A percentile compares a stretch with the other conserved stretches of the same genome.
phyloP scores from a whole-genome alignment of 306 rosid species.

The Fagus crenata region DNA sequence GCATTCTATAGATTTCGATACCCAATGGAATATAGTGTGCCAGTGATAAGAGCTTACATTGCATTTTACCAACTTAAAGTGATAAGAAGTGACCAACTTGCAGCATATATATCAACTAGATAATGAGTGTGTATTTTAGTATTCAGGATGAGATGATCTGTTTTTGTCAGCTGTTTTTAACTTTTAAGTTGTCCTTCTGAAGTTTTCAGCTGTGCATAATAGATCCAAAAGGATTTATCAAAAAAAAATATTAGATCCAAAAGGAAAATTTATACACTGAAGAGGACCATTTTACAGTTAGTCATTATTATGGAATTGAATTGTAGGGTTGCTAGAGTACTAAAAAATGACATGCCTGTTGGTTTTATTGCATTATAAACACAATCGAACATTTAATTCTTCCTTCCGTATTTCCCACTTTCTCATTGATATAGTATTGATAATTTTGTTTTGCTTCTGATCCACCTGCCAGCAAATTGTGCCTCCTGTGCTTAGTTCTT shows the following conservation, averaged over 20 bases:
- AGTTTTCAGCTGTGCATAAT: not conserved
- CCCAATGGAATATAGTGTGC: not conserved
- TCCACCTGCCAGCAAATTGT: constrained; percentile 79
- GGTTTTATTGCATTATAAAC: not conserved
- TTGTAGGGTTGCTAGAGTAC: constrained; percentile 2
- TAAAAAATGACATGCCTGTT: not conserved
- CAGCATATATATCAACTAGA: not conserved
- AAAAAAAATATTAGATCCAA: not conserved
- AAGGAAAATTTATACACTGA: not conserved
- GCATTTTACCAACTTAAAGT: not conserved
- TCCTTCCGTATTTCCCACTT: not conserved
- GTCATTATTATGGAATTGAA: constrained; percentile 19
- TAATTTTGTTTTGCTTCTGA: constrained; percentile 19
- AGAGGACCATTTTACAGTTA: not conserved
- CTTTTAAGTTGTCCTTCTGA: not conserved
- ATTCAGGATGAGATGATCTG: not conserved
- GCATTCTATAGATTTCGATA: not conserved
- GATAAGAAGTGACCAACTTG: not conserved
- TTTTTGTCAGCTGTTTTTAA: not conserved
- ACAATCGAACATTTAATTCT: not conserved
- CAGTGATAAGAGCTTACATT: not conserved
- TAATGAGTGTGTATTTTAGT: not conserved
- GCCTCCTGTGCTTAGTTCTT: constrained; percentile 84
- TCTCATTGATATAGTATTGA: not conserved
- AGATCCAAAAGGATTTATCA: not conserved